Evolutionary conservation across 805 yeast genomes (phyloP), one percentile per base, ranked within the genome.

Genomic region (Zygosaccharomyces pseudorouxii): DNA sequence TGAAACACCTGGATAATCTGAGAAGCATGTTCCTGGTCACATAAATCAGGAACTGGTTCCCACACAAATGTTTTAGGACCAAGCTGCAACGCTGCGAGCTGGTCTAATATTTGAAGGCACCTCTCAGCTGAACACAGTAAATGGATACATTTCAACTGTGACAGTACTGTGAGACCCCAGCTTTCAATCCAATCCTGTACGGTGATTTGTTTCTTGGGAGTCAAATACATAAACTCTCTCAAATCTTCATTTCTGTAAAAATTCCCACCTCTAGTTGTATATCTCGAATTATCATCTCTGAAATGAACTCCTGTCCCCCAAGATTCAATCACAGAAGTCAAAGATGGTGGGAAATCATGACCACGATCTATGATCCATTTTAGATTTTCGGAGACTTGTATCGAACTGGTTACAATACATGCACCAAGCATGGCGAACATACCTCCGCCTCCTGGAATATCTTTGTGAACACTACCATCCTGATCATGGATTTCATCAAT

Each of bases 391-490:
- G 49, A 44, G 0, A 79, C 68, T 18, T 64, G 50, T 0, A 52
- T 53, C 0, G 58, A 49, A 0, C 79, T 75, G 7, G 78, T 60
- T 1, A 80, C 71, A 43, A 86, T 71, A 20, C 90, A 70, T 0
- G 88, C 81, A 0, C 97, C 97, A 12, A 85, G 69, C 1, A 82
- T 77, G 1, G 89, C 89, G 63, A 77, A 90, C 0, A 92, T 79
- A 0, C 95, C 97, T 2, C 90, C 98, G 2, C 98, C 98, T 0
- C 98, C 98, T 41, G 87, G 72, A 6, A 90, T 73, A 61, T 86
- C 51, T 64, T 52, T 57, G 63, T 54, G 70, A 72, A 20, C 69
- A 57, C 36, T 49, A 53, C 55, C 73, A 47, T 49, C 69, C 44
- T 53, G 68, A 54, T 46, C 65, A 55, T 44, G 65, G 55, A 89